Percentiles rank a stretch among this genome's conserved stretches.
These are phyloP conservation scores for Paramyrothecium sp. DNA, from an alignment of 2,329 filamentous ascomycete species.

Conservation along the genomic window DNA sequence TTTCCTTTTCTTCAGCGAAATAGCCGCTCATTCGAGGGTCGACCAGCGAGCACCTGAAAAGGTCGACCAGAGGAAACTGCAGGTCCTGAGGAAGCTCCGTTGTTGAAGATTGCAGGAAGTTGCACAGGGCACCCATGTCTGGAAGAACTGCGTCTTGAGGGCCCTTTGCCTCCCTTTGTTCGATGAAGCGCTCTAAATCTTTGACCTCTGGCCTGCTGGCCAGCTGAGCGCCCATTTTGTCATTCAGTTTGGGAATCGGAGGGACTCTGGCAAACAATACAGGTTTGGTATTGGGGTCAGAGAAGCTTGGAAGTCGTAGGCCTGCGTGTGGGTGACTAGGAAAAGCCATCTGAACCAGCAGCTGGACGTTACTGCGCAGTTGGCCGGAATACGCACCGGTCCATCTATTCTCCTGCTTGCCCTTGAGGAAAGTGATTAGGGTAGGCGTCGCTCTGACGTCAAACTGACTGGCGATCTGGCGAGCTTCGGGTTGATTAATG, in stretches of 20 bases:
- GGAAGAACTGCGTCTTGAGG: constrained; percentile 69
- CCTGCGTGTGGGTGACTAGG: constrained; percentile 74
- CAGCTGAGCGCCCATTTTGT: constrained; percentile 65
- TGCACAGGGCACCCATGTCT: constrained; percentile 63
- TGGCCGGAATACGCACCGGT: constrained; percentile 68
- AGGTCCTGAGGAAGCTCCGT: constrained; percentile 57
- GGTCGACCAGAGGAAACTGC: constrained; percentile 81
- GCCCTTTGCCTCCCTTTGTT: constrained; percentile 54
- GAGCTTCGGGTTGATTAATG: constrained; percentile 62
- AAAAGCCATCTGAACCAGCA: constrained; percentile 73
- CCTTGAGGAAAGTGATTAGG: constrained; percentile 80
- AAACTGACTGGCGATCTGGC: constrained; percentile 63
- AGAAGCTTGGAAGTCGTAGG: constrained; percentile 69
- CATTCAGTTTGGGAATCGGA: constrained; percentile 76
- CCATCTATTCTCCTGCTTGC: constrained; percentile 77
- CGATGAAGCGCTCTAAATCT: constrained; percentile 69
- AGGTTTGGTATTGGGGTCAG: constrained; percentile 60
- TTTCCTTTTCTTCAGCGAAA: constrained; percentile 72
- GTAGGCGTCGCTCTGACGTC: constrained; percentile 78
- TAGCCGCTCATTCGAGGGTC: constrained; percentile 79
- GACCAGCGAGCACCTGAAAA: constrained; percentile 73
- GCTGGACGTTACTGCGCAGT: constrained; percentile 68
- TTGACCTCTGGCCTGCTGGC: constrained; percentile 60
- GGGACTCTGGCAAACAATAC: constrained; percentile 77
- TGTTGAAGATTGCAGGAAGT: constrained; percentile 57